These are phyloP conservation scores for Beta vulgaris DNA, from an alignment of 148 eudicot genomes.

Conservation along the genomic window DNA sequence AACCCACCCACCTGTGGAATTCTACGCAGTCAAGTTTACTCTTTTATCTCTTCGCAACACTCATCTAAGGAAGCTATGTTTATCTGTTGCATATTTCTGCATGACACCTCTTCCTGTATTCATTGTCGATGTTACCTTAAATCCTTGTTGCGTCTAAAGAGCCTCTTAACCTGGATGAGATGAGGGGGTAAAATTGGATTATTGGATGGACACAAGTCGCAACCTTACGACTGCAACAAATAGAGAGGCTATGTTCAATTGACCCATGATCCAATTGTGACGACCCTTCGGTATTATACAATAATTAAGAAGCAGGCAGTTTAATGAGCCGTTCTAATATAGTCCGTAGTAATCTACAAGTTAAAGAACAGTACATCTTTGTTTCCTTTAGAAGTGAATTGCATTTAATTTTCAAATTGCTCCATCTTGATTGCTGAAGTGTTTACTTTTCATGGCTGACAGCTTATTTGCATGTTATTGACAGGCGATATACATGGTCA, in stretches of 20 bases:
- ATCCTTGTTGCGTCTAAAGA: too few relatives aligned
- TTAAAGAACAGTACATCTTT: background rate
- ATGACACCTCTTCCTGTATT: background rate
- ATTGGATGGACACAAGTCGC: background rate
- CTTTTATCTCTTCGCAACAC: background rate
- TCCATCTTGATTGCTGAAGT: constrained; percentile 1
- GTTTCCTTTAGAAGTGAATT: background rate
- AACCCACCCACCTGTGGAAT: background rate
- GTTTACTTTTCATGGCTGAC: constrained; percentile 10
- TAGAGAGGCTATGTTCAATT: background rate
- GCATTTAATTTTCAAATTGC: background rate
- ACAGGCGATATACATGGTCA: constrained; percentile 64
- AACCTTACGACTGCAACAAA: background rate
- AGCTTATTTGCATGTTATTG: constrained; percentile 1
- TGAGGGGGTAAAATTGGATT: background rate
- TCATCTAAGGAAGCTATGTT: background rate
- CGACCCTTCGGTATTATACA: background rate
- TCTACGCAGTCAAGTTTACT: background rate
- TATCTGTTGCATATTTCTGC: background rate
- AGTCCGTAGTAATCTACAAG: background rate
- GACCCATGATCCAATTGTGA: background rate
- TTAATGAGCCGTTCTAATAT: background rate
- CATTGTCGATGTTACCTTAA: background rate
- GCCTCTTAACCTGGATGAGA: background rate
- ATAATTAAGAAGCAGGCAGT: background rate